Conservation (phyloP, 2,329 filamentous ascomycete species). For the Fusarium goolgardi region DNA sequence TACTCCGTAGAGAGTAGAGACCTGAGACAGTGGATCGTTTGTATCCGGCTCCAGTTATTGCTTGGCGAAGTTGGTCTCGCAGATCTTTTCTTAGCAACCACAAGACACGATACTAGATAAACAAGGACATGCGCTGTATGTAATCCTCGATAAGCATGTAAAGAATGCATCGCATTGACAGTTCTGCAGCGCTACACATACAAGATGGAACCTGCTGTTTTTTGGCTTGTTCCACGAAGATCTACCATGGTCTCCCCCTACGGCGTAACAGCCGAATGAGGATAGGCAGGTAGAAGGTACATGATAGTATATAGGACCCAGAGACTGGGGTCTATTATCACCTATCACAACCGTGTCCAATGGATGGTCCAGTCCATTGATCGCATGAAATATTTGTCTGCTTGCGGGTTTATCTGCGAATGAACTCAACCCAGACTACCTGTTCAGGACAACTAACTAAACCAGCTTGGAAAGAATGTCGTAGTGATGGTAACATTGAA, state of each 20-base stretch:
- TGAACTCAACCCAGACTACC: constrained; percentile 20
- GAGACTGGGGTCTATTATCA: constrained; percentile 22
- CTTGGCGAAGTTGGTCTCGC: constrained; percentile 20
- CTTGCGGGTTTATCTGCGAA: constrained; percentile 26
- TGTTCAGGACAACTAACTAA: constrained; percentile 21
- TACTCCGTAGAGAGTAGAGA: constrained; percentile 20
- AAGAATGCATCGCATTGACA: constrained; percentile 8
- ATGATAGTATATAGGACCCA: constrained; percentile 7
- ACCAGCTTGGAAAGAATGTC: constrained; percentile 3
- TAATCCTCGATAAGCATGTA: background rate
- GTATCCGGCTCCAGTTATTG: constrained; percentile 6
- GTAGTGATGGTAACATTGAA: background rate
- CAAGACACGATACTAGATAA: constrained; percentile 3
- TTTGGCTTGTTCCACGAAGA: constrained; percentile 42
- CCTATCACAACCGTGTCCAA: constrained; percentile 10
- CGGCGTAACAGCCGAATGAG: constrained; percentile 32
- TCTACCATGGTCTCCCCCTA: constrained; percentile 30
- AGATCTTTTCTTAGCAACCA: constrained; percentile 20
- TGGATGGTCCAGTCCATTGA: constrained; percentile 23
- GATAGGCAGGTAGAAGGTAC: constrained; percentile 19
- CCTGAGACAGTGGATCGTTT: constrained; percentile 45
- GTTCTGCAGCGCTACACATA: constrained; percentile 8
- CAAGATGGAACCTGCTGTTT: constrained; percentile 34
- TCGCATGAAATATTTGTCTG: constrained; percentile 15
- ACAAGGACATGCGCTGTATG: background rate